Evolutionary conservation across 352 stramenopile genomes (phyloP), one percentile per base, ranked within the genome.

Genomic region (Phytophthora niederhauseri): DNA sequence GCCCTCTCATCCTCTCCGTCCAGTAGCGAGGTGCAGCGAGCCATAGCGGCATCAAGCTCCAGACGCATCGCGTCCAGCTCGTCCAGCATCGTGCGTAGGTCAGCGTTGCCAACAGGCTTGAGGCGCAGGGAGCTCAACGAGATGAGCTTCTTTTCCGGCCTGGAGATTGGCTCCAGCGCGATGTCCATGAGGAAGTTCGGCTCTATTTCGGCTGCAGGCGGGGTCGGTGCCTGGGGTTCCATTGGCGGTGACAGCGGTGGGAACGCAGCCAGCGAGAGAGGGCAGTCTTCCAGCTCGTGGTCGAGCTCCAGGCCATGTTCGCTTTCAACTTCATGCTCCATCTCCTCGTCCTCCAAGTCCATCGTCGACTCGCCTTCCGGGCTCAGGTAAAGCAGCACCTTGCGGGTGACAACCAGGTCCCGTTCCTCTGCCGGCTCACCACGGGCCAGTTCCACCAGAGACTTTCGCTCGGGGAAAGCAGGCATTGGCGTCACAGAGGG

Each of bases 171-270:
- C 43, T 77, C 72, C 61, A 83, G 60, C 31, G 66, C 57, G 72
- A 83, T 83, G 55, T 80, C 63, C 62, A 80, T 64, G 12, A 82
- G 65, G 51, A 82, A 82, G 36, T 81, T 78, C 6, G 70, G 63
- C 57, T 81, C 68, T 31, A 69, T 17, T 54, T 66, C 60, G 26
- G 20, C 19, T 54, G n/a, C 14, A 68, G 52, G 19, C 34, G 52
- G 36, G 45, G 31, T 58, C 30, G 48, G 50, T n/a, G 24, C 34
- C 41, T 66, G 66, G n/a, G 59, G 68, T 50, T 34, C 22, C 48
- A 60, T 57, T 49, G 45, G 17, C n/a, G 26, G 52, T 46, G 60
- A 68, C 62, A 75, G 68, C 1, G 69, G 61, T 65, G 65, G 57
- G 38, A 75, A 75, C 12, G 20, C 66, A 34, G 66, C 61, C 17